Evolutionary conservation across 108 stramenopile genomes (phyloP), one percentile per base, ranked within the genome.

Genomic region (Cylindrotheca fusiformis): DNA sequence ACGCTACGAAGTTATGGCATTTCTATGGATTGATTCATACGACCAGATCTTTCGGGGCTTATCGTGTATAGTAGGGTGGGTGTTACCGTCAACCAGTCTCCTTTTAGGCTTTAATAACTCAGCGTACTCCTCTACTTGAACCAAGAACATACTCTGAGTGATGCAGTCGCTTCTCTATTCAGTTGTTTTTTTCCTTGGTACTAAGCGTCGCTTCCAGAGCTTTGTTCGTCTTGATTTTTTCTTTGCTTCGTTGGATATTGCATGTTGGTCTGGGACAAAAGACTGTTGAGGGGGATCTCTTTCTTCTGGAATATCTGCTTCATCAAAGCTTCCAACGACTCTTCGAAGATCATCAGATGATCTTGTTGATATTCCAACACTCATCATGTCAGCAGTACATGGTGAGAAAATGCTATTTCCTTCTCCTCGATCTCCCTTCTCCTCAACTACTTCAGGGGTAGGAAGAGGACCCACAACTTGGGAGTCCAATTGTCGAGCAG

Each of bases 251-350:
- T 14, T 14, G 14, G 10, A 14, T 10, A 14, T 41, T 6, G 10
- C 36, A 41, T 6, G 6, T 14, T 6, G 36, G 10, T 6, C 36
- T 14, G 36, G 10, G 14, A 41, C 36, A 14, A 41, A 6, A 41
- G 36, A 41, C 6, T 6, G 14, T 10, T 6, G 36, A 41, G 36
- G 36, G 36, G 36, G 10, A 41, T 41, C 36, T 14, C 36, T 6
- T 52, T 63, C 46, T 26, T 71, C 69, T 29, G 32, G 21, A 12
- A 6, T 27, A 3, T 53, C 52, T 8, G 61, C 60, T 5, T 22
- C 14, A 51, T 74, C 72, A 52, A 56, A 62, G 52, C 65, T 67
- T 41, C 72, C 72, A 14, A 67, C 57, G 10, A 51, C 67, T 21
- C 72, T 59, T 56, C 72, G 30, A 5, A 74, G 46, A 45, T 74